Evolutionary conservation across 768 basidiomycete species (phyloP), one percentile per base, ranked within the genome.

Genomic region (Sporobolomyces phaffii): DNA sequence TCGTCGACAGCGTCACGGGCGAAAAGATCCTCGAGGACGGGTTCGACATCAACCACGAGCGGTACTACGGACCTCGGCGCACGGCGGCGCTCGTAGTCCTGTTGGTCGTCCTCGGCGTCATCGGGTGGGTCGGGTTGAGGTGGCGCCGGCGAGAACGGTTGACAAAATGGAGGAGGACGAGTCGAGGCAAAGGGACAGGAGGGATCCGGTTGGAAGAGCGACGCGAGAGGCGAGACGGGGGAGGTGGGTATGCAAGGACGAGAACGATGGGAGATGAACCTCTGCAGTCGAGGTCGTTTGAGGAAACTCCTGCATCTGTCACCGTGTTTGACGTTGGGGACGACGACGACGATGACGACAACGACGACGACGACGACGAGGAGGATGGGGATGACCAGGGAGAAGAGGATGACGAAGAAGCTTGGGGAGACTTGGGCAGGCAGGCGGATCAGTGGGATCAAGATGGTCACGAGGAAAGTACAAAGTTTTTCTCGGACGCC

Each of bases 11-110:
- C 9, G 33, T 34, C 9, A 31, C 47, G 33, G 59, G 44, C 11
- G 45, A 49, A 6, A 34, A 50, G 7, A 59, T 50, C 17, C 41
- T 49, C 15, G 53, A 66, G 38, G 73, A 72, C 36, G 69, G 69
- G 5, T 66, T 65, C 60, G 69, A 75, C 43, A 65, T 72, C 41
- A 65, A 69, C 28, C 66, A 73, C 43, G 74, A 75, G 60, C 49
- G 61, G 29, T 47, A 60, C n/a, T 75, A 74, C 56, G 74, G 74
- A 1, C 74, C 74, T 17, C 24, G 74, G 26, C 24, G 73, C 10
- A 73, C 72, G 5, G 72, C 68, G 18, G 73, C 71, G 20, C 65
- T 75, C 7, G 64, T 73, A 34, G 22, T 72, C n/a, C 41, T 73
- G 14, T 62, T 75, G 13, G 18, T 69, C 2, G 45, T 64, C 11